Conservation (phyloP, 2,329 filamentous ascomycete genomes). For the Aspergillus proliferans region DNA sequence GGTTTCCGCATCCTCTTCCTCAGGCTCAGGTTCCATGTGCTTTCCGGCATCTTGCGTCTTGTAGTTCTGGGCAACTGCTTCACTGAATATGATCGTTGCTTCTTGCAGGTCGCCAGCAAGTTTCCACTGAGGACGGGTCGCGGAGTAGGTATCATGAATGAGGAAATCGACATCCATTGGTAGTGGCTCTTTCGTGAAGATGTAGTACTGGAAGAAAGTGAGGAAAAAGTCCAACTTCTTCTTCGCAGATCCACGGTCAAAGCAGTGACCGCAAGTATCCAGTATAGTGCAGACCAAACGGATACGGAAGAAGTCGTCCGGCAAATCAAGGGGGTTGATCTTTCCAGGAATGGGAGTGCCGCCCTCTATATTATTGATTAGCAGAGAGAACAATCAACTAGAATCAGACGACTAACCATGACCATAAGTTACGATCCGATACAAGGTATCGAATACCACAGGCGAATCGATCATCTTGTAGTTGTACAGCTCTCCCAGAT, state of each 20-base stretch:
- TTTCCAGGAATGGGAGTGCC: slow-evolving; percentile 75
- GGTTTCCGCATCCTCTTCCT: slow-evolving; percentile 68
- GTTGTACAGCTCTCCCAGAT: slow-evolving; percentile 92
- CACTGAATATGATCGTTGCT: slow-evolving; percentile 73
- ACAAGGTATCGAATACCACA: slow-evolving; percentile 90
- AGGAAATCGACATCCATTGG: slow-evolving; percentile 98
- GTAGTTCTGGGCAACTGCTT: slow-evolving; percentile 85
- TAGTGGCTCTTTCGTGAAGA: slow-evolving; percentile 78
- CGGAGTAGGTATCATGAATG: slow-evolving; percentile 81
- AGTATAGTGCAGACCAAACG: slow-evolving; percentile 81
- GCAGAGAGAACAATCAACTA: not conserved
- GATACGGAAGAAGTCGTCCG: slow-evolving; percentile 94
- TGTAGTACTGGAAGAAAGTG: slow-evolving; percentile 94
- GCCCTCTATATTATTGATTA: slow-evolving; percentile 42
- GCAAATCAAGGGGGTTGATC: slow-evolving; percentile 71
- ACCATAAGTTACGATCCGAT: slow-evolving; percentile 89
- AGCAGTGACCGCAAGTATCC: slow-evolving; percentile 94
- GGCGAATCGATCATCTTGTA: slow-evolving; percentile 95
- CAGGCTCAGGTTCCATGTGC: slow-evolving; percentile 51
- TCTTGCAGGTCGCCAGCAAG: slow-evolving; percentile 74
- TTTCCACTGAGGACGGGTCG: slow-evolving; percentile 89
- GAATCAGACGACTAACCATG: slow-evolving; percentile 53
- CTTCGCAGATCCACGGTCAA: slow-evolving; percentile 83
- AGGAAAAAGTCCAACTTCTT: slow-evolving; percentile 98
- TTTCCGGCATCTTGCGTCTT: slow-evolving; percentile 70